A percentile compares a stretch with the other conserved stretches of the same genome.
These are phyloP conservation scores for Otatea glauca DNA, from an alignment of 176 grass and related monocot species.

Conservation along the genomic window DNA sequence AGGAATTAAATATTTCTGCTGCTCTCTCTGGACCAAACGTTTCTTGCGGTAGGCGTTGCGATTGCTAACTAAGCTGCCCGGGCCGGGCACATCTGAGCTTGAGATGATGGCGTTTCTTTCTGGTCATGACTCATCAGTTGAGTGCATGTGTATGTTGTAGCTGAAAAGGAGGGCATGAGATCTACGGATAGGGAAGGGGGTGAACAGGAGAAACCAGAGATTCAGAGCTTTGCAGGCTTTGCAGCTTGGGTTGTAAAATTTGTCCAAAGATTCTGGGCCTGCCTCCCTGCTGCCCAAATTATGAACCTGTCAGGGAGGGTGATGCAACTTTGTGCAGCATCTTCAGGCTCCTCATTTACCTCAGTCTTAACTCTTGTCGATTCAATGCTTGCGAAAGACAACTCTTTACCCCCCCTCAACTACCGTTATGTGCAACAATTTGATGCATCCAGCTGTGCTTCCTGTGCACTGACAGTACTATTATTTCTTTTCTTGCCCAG, in stretches of 20 bases:
- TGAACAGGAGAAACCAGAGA: not conserved
- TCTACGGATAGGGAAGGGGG: not conserved
- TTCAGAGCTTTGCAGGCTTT: conserved; percentile 3
- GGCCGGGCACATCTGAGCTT: not conserved
- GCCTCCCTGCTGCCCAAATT: not conserved
- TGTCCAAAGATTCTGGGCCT: not conserved
- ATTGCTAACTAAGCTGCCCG: not conserved
- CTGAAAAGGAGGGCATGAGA: conserved; percentile 2
- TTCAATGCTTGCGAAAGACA: conserved; percentile 10
- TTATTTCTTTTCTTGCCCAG: not conserved
- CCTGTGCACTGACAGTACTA: not conserved
- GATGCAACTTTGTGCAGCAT: conserved; percentile 8
- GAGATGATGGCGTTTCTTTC: conserved; percentile 24
- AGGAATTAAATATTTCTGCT: not conserved
- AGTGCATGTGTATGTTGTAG: not conserved
- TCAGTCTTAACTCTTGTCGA: not conserved
- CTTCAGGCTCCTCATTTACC: conserved; percentile 14
- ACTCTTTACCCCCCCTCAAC: conserved; percentile 24
- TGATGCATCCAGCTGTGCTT: not conserved
- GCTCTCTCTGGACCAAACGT: not conserved
- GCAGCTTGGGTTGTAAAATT: conserved; percentile 29
- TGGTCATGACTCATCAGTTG: not conserved
- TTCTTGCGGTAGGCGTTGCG: not conserved
- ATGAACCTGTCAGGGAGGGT: conserved; percentile 25
- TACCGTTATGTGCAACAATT: not conserved